Evolutionary conservation across 805 yeast species (phyloP), one percentile per base, ranked within the genome.

Genomic region (Schwanniomyces polymorphus): DNA sequence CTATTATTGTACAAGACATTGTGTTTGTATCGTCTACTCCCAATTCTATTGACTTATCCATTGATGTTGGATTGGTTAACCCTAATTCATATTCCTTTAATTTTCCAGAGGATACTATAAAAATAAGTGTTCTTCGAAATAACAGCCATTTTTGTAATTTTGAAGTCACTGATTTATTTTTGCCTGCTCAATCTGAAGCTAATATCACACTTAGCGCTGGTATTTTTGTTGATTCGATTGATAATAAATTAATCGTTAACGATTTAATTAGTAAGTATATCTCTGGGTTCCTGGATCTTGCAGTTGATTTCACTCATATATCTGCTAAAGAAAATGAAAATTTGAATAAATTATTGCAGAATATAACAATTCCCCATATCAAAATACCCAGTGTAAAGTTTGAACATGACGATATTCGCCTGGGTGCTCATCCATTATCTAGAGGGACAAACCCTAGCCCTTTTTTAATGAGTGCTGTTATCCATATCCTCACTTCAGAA

Each of bases 401-500:
- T 31, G 35, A 31, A 14, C 35, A 31, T 14, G 21, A 16, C 2
- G 63, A 60, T 11, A 47, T 75, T 27, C 7, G 5, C 2, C 7
- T 8, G 26, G 41, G 16, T 26, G 6, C 21, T 14, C 23, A 17
- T n/a, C 6, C 9, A 7, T 26, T 21, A 11, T 23, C 39, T 21
- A 37, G 27, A 23, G 39, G 27, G 18, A 43, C 27, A 49, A 50
- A 4, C 39, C 43, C 16, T 35, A 55, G 35, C 10, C 76, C 78
- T 1, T 82, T 82, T 47, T 61, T 83, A 6, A 44, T 77, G 1
- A 75, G 72, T 12, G 71, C 80, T 5, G 78, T 79, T 0, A 75
- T 83, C 64, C 86, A 83, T 59, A 52, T 83, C 3, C 64, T 82
- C 63, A 65, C 77, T 0, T 77, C 84, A 0, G 82, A 81, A 40